Base-by-base conservation (phyloP, 495 filamentous ascomycete species). In the Tuber melanosporum region DNA sequence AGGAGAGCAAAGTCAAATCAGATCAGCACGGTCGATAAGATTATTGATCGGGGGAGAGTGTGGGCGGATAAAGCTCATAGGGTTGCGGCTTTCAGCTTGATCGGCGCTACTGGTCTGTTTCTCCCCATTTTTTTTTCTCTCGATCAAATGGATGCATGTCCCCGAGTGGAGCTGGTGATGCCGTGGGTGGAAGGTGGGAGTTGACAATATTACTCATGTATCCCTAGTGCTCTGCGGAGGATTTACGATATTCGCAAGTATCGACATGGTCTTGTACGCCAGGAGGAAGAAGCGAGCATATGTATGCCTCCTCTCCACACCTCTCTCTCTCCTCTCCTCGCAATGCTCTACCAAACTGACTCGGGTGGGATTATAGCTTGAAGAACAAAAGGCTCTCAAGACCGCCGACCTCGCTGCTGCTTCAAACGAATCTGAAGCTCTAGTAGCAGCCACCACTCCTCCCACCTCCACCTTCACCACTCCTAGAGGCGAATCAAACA, bases 261-360 rank as follows among this genome's bases (percentile, higher is more conserved):
- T 88, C 82, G 94, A 97, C 84, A 92, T 99, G 89, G 89, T 95
- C 44, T 84, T 93, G 69, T 92, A 95, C 86, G 98, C 97, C 86
- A 91, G 93, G 62, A 87, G 87, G 71, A 89, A 91, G 84, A 81
- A 83, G 74, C 66, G 74, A 45, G 81, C 79, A 76, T 83, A 76
- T 70, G 74, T 79, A 70, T 12, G 66, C 26, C 62, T 1, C 14
- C 52, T 20, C 32, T 36, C 32, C 49, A 42, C 47, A 36, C 20
- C 46, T 5, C 36, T n/a, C 32, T 22, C 42, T 43, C 8, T 6
- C 15, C 44, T 19, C 66, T 39, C 41, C n/a, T 5, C 19, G 17
- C 41, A 32, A 20, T 45, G 39, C 75, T 71, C 46, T 2, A 49
- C 39, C 36, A 39, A 75, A 46, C 75, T n/a, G 7, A 52, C 71